Evolutionary conservation across 805 yeast species (phyloP).

Genomic region (Kuraishia borneana): DNA sequence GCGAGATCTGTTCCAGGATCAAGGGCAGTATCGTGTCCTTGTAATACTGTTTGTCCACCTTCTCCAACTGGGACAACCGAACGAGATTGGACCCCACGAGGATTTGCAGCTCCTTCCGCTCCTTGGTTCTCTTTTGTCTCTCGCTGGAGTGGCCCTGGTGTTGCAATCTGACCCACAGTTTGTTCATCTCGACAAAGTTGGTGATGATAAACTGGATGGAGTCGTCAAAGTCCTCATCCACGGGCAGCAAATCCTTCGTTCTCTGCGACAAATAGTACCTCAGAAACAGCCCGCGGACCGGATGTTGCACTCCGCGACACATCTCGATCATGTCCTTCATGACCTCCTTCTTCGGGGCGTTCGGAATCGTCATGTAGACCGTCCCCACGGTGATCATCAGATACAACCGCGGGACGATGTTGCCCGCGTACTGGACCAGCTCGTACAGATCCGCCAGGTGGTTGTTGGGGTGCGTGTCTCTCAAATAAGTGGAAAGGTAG

Average conservation of each 20-base stretch:
- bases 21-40: slow-evolving; percentile 58
- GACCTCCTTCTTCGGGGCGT: slow-evolving; percentile 74
- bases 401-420: slow-evolving; percentile 83
- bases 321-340: slow-evolving; percentile 95
- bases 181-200: slow-evolving; percentile 95
- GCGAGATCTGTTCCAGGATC: slow-evolving; percentile 80
- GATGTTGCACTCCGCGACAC: slow-evolving; percentile 96
- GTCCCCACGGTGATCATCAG: slow-evolving; percentile 94
- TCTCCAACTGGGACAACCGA: slow-evolving; percentile 75
- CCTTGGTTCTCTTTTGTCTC: slow-evolving; percentile 58
- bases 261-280: slow-evolving; percentile 83
- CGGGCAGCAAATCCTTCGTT: slow-evolving; percentile 55
- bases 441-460: slow-evolving; percentile 87
- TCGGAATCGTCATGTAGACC: slow-evolving; percentile 67
- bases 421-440: slow-evolving; percentile 90
- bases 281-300: slow-evolving; percentile 81
- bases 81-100: slow-evolving; percentile 90
- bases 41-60: slow-evolving; percentile 42
- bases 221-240: slow-evolving; percentile 33
- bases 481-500: slow-evolving; percentile 49
- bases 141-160: slow-evolving; percentile 92
- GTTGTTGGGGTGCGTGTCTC: slow-evolving; percentile 55
- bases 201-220: slow-evolving; percentile 71
- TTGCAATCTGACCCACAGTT: slow-evolving; percentile 92
- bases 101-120: slow-evolving; percentile 81